Percentiles rank a stretch among this genome's conserved stretches.
These are phyloP conservation scores for Candida ortonii DNA, from an alignment of 805 yeast genomes.

Conservation along the genomic window DNA sequence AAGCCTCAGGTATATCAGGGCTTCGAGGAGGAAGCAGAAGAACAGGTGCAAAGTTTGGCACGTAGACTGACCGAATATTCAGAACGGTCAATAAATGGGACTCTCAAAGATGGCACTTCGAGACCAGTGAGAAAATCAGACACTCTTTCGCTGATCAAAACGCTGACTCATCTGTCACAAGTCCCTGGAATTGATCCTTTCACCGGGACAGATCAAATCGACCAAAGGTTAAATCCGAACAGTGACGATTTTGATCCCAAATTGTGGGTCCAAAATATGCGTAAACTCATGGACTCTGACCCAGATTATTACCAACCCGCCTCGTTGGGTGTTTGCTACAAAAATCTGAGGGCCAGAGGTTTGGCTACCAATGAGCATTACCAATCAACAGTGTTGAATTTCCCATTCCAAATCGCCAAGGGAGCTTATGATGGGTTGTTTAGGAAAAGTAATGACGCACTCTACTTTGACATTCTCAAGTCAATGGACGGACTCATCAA, in stretches of 20 bases:
- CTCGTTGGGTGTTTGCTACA: constrained; percentile 53
- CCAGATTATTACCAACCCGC: constrained; percentile 63
- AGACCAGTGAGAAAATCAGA: constrained; percentile 23
- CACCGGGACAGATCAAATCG: constrained; percentile 12
- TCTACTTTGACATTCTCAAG: constrained; percentile 49
- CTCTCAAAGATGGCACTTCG: constrained; percentile 15
- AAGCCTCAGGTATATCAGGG: constrained; percentile 28
- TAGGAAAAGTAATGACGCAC: constrained; percentile 17
- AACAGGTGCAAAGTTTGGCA: constrained; percentile 40
- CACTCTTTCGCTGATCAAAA: constrained; percentile 25
- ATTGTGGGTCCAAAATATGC: constrained; percentile 60
- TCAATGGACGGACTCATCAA: constrained; percentile 58
- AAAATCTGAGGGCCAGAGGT: constrained; percentile 55
- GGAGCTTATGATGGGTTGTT: constrained; percentile 9
- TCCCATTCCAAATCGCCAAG: constrained; percentile 29
- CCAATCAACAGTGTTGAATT: constrained; percentile 51
- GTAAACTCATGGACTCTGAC: constrained; percentile 46
- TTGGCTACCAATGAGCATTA: constrained; percentile 59
- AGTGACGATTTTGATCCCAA: constrained; percentile 50
- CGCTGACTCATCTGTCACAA: constrained; percentile 41
- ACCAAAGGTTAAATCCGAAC: constrained; percentile 50
- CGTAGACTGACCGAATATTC: constrained; percentile 27
- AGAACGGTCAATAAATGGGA: background rate
- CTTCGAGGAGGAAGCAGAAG: constrained; percentile 31
- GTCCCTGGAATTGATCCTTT: constrained; percentile 42